Evolutionary conservation across 2,329 filamentous ascomycete genomes (phyloP).

Genomic region (Cordyceps militaris): DNA sequence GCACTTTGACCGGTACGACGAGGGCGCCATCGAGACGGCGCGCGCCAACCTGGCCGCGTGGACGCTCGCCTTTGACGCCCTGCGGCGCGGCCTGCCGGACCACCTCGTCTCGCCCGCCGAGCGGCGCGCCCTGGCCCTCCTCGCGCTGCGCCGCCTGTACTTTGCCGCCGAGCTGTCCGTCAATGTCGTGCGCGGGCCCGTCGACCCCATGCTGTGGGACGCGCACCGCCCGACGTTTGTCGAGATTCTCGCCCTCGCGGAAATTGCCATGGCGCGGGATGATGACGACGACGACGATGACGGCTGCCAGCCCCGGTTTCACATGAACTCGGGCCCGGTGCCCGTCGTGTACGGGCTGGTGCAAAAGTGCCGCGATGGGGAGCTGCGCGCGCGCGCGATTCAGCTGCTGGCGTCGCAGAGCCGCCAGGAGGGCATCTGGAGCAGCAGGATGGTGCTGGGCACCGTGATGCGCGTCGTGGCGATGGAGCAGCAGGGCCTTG

Average conservation of each 20-base stretch:
- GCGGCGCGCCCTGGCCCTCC: conserved; percentile 8
- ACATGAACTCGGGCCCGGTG: conserved; percentile 11
- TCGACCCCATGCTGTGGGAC: conserved; percentile 10
- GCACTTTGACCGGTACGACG: conserved; percentile 10
- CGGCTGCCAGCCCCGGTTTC: not conserved
- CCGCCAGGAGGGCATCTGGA: conserved; percentile 12
- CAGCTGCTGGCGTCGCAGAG: conserved; percentile 3
- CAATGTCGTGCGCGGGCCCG: not conserved
- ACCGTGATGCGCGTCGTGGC: not conserved
- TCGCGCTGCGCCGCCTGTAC: conserved; percentile 8
- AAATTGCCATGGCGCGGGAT: not conserved
- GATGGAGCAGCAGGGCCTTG: not conserved
- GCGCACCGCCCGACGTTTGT: conserved; percentile 6
- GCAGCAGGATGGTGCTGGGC: conserved; percentile 1
- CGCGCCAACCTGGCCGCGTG: conserved; percentile 6
- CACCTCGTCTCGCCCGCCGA: not conserved
- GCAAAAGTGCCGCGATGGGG: conserved; percentile 8
- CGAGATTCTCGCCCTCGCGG: conserved; percentile 6
- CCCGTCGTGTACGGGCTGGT: conserved; percentile 4
- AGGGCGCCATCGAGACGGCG: not conserved
- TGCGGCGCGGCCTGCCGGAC: not conserved
- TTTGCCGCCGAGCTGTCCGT: conserved; percentile 8
- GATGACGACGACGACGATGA: not conserved
- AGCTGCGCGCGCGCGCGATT: not conserved
- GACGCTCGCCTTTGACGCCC: conserved; percentile 2